Base-by-base conservation (phyloP, 2,329 filamentous ascomycete species). In the Raffaelea arxii region DNA sequence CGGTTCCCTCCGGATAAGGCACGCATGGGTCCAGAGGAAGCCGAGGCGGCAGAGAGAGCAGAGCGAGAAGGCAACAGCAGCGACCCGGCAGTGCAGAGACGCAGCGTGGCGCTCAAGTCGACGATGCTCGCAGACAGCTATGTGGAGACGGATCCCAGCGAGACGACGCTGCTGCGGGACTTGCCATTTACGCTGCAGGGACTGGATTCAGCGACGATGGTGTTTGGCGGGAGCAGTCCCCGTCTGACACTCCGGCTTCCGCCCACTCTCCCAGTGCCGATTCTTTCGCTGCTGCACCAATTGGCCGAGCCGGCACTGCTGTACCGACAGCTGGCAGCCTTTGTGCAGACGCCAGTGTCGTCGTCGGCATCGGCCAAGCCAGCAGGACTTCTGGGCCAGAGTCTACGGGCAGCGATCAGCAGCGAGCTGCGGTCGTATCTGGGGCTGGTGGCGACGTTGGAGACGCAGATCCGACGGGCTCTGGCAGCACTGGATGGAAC, bases 151-250 rank as follows among this genome's bases (percentile, higher is more conserved):
- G 70, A 78, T 23, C 82, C 82, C 1, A 67, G 78, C 2, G 85
- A 90, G 59, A 73, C 76, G 23, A 72, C 74, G 16, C 71, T 90
- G 12, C 66, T 90, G 21, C 77, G 84, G 54, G 91, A 97, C 59
- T 70, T 97, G 4, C 90, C 92, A 0, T 97, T 92, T 59, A 96
- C 90, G 1, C 71, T 97, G 0, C 92, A 97, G 64, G 92, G 92
- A 1, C 71, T 97, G 3, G 94, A 89, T 2, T 95, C 91, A 0
- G 84, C 84, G 1, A 87, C 90, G 53, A 69, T 97, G 35, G 76
- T 82, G 1, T 97, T 97, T 4, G 23, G 30, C 6, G n/a, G 16
- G 24, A 16, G 10, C 41, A 35, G 24, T 14, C 21, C 16, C 14
- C 72, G 79, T 22, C 78, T 80, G 21, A 78, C 77, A 3, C 67